Percentiles rank a stretch among this genome's conserved stretches.
These are phyloP conservation scores for Pythium scleroteichum DNA, from an alignment of 352 stramenopile genomes.

Conservation along the genomic window DNA sequence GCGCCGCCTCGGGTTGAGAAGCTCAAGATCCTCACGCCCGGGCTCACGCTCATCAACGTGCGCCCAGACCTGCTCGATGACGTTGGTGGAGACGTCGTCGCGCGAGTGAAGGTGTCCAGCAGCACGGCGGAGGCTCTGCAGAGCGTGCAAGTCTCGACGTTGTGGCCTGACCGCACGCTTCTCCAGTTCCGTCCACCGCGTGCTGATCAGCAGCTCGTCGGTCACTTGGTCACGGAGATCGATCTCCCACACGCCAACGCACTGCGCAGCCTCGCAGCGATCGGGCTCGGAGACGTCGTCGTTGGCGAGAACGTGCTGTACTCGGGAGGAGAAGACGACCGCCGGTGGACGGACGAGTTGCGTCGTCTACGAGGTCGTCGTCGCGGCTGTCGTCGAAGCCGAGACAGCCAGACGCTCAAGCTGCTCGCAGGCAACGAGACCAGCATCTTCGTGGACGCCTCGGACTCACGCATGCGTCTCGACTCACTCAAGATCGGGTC, in stretches of 20 bases:
- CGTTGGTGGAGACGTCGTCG: not conserved
- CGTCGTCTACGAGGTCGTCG: not conserved
- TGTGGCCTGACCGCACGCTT: slow-evolving; percentile 5
- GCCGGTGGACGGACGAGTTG: not conserved
- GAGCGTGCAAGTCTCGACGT: slow-evolving; percentile 8
- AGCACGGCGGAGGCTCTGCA: slow-evolving; percentile 4
- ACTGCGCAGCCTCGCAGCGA: slow-evolving; percentile 8
- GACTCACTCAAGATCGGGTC: slow-evolving; percentile 2
- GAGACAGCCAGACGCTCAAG: not conserved
- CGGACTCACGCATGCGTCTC: not conserved
- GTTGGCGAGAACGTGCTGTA: slow-evolving; percentile 9
- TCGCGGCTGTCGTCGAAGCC: not conserved
- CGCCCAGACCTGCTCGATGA: not conserved
- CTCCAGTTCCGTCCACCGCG: slow-evolving; percentile 4
- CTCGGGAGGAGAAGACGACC: not conserved
- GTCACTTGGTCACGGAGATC: slow-evolving; percentile 18
- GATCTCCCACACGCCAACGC: slow-evolving; percentile 4
- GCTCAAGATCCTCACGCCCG: slow-evolving; percentile 14
- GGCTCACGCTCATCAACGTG: slow-evolving; percentile 15
- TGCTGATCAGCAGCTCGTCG: not conserved
- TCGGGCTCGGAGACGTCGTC: slow-evolving; percentile 20
- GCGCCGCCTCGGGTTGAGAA: slow-evolving; percentile 5
- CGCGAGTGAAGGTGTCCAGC: slow-evolving; percentile 15
- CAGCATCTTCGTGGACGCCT: slow-evolving; percentile 5
- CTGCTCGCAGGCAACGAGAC: not conserved